phyloP scores from a whole-genome alignment of 2,329 filamentous ascomycete species.

The Fusarium neocosmosporiellum region DNA sequence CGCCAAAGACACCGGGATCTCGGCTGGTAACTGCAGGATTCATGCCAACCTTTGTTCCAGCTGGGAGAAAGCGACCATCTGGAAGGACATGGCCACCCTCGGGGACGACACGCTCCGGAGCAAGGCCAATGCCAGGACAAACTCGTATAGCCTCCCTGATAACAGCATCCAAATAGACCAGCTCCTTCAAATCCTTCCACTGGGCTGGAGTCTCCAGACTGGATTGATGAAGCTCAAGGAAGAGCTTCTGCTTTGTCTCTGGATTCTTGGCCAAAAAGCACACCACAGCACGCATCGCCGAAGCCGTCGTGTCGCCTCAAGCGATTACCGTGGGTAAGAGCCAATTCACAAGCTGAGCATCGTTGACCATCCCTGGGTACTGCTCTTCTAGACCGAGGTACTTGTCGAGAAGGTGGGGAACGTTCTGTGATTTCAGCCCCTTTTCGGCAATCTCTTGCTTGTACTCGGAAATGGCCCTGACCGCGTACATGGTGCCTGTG shows the following conservation, averaged over 20 bases:
- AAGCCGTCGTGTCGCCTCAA: conserved; percentile 49
- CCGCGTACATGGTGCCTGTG: not conserved
- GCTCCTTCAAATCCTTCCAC: not conserved
- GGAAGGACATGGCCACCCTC: not conserved
- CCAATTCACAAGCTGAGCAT: conserved; percentile 44
- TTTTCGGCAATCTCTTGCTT: not conserved
- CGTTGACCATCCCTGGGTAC: conserved; percentile 15
- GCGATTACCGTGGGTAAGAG: conserved; percentile 45
- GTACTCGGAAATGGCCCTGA: not conserved
- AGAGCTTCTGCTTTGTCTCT: not conserved
- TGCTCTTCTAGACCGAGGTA: conserved; percentile 16
- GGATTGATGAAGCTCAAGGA: not conserved
- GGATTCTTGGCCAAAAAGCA: conserved; percentile 50
- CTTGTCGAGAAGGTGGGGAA: conserved; percentile 16
- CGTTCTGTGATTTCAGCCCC: not conserved
- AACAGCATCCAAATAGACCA: not conserved
- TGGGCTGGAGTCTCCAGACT: not conserved
- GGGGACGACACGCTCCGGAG: conserved; percentile 1
- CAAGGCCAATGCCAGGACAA: not conserved
- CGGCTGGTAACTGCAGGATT: not conserved
- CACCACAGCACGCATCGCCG: conserved; percentile 47
- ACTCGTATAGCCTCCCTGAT: conserved; percentile 1
- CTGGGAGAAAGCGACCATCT: not conserved
- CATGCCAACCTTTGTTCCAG: not conserved
- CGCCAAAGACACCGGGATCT: not conserved